Percentiles rank a stretch among this genome's conserved stretches.
Evolutionary conservation across 495 filamentous ascomycete genomes (phyloP).

Genomic region (Daldinia caldariorum): DNA sequence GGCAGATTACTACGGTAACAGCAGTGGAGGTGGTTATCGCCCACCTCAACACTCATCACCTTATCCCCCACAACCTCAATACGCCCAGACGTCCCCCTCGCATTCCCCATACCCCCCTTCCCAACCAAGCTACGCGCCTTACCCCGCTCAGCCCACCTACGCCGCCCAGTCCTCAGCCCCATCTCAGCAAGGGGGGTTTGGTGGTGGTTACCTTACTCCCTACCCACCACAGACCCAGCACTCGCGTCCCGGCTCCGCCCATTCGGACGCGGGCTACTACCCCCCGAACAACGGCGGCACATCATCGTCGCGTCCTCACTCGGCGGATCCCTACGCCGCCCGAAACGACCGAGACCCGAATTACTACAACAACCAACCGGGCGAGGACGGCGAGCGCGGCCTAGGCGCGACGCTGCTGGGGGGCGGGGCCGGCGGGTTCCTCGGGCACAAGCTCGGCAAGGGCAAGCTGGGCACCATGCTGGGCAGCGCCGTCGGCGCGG

Average conservation of each 20-base stretch:
- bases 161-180: conserved; percentile 28
- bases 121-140: conserved; percentile 36
- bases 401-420: conserved; percentile 65
- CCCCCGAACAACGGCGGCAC: background rate
- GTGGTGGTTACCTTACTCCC: conserved; percentile 26
- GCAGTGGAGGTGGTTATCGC: conserved; percentile 40
- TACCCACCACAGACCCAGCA: conserved; percentile 38
- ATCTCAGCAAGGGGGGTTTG: conserved; percentile 5
- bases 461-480: conserved; percentile 61
- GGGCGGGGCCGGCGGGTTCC: conserved; percentile 61
- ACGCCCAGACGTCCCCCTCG: conserved; percentile 33
- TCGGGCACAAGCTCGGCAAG: conserved; percentile 59
- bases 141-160: conserved; percentile 42
- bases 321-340: conserved; percentile 37
- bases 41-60: conserved; percentile 26
- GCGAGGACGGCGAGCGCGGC: conserved; percentile 60
- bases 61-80: conserved; percentile 44
- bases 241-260: conserved; percentile 39
- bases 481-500: conserved; percentile 63
- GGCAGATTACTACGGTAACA: conserved; percentile 50
- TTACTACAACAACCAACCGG: conserved; percentile 10
- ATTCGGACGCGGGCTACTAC: conserved; percentile 39
- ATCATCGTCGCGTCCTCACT: conserved; percentile 39
- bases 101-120: conserved; percentile 41
- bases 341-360: conserved; percentile 31